These are phyloP conservation scores for Hypomyces perniciosus DNA, from an alignment of 2,329 filamentous ascomycete species.

Conservation along the genomic window DNA sequence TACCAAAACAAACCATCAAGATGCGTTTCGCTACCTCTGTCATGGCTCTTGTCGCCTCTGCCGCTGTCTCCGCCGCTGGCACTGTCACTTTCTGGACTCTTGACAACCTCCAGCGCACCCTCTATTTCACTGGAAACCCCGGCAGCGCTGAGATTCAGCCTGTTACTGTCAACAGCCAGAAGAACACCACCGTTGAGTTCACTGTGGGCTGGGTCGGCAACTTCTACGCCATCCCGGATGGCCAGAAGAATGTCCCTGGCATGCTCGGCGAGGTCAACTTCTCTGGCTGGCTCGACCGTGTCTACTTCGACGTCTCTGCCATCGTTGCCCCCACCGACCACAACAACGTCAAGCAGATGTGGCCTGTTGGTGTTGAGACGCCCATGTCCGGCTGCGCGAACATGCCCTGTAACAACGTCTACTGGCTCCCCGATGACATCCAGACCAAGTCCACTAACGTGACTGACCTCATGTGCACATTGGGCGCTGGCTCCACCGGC, in stretches of 20 bases:
- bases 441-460: slow-evolving; percentile 48
- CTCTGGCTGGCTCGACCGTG: slow-evolving; percentile 41
- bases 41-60: slow-evolving; percentile 37
- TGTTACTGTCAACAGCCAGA: slow-evolving; percentile 34
- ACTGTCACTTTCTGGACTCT: slow-evolving; percentile 56
- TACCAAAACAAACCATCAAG: slow-evolving; percentile 29
- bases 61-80: slow-evolving; percentile 37
- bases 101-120: slow-evolving; percentile 43
- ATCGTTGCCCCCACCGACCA: slow-evolving; percentile 47
- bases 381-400: slow-evolving; percentile 44
- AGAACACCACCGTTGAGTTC: slow-evolving; percentile 37
- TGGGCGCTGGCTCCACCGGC: slow-evolving; percentile 32
- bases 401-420: slow-evolving; percentile 49
- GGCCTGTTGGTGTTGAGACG: slow-evolving; percentile 32
- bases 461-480: slow-evolving; percentile 45
- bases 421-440: slow-evolving; percentile 48
- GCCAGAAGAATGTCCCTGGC: slow-evolving; percentile 35
- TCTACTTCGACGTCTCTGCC: slow-evolving; percentile 54
- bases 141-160: slow-evolving; percentile 30
- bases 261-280: slow-evolving; percentile 50
- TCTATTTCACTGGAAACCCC: slow-evolving; percentile 44
- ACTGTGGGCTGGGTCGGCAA: slow-evolving; percentile 43
- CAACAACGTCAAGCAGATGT: slow-evolving; percentile 50
- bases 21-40: slow-evolving; percentile 49
- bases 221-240: slow-evolving; percentile 44